Percentiles rank a stretch among this genome's conserved stretches.
These are phyloP conservation scores for Ceratocystis ficicola DNA, from an alignment of 2,329 filamentous ascomycete genomes.

Conservation along the genomic window DNA sequence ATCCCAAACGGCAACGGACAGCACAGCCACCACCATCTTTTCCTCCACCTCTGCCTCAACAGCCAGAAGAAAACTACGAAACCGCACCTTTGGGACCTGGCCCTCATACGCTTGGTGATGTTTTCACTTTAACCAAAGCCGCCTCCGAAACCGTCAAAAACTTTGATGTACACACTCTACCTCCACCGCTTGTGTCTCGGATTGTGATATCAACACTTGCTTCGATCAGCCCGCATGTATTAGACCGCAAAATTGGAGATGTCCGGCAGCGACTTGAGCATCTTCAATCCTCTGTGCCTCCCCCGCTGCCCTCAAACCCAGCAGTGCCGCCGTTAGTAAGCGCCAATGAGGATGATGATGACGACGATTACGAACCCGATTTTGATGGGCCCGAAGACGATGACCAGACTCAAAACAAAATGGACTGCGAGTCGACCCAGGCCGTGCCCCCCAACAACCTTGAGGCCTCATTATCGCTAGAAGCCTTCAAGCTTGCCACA, in stretches of 20 bases:
- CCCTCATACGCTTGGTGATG: constrained; percentile 63
- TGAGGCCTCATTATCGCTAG: constrained; percentile 47
- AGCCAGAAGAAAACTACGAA: constrained; percentile 31
- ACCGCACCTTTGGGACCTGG: constrained; percentile 63
- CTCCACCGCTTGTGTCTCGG: constrained; percentile 60
- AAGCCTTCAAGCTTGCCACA: constrained; percentile 66
- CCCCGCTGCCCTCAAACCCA: constrained; percentile 29
- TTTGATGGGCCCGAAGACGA: constrained; percentile 65
- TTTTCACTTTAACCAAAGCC: constrained; percentile 67
- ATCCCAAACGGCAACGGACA: constrained; percentile 73
- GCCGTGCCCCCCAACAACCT: constrained; percentile 26
- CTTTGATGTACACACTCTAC: constrained; percentile 74
- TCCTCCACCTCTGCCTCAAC: constrained; percentile 25
- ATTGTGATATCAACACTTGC: constrained; percentile 67
- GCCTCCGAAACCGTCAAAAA: constrained; percentile 56
- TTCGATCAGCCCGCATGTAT: constrained; percentile 20
- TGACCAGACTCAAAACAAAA: constrained; percentile 65
- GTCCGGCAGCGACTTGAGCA: constrained; percentile 19
- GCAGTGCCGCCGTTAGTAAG: constrained; percentile 28
- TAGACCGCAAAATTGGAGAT: constrained; percentile 23
- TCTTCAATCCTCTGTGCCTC: constrained; percentile 32
- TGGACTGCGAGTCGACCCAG: constrained; percentile 55
- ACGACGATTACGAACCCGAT: constrained; percentile 79
- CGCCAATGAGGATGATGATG: constrained; percentile 63
- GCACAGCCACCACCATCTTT: constrained; percentile 33